Percentiles rank a stretch among this genome's conserved stretches.
Evolutionary conservation across 495 filamentous ascomycete genomes (phyloP).

Genomic region (Penicillium atrosanguineum): DNA sequence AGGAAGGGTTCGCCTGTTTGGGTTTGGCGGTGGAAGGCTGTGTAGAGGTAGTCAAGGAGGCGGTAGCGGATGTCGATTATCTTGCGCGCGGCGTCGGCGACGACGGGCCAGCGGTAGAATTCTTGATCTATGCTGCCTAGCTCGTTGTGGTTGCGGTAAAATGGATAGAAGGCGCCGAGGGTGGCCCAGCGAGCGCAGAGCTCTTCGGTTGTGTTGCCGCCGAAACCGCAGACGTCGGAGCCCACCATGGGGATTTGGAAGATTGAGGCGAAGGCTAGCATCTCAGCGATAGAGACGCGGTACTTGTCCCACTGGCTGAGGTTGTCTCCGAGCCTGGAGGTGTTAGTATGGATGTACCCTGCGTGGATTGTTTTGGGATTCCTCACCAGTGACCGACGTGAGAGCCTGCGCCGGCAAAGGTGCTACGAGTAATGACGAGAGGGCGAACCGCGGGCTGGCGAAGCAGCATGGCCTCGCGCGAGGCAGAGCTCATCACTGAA

Average conservation of each 20-base stretch:
- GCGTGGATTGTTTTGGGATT: not conserved
- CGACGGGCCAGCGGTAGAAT: slow-evolving; percentile 70
- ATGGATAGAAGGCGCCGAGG: slow-evolving; percentile 77
- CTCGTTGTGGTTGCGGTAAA: slow-evolving; percentile 79
- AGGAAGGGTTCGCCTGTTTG: slow-evolving; percentile 67
- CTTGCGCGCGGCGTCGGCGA: slow-evolving; percentile 63
- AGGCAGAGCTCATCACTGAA: slow-evolving; percentile 71
- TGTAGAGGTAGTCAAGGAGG: slow-evolving; percentile 82
- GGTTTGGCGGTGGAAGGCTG: slow-evolving; percentile 62
- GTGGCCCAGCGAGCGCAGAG: slow-evolving; percentile 83
- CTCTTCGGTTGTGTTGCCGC: slow-evolving; percentile 66
- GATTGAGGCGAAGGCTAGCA: slow-evolving; percentile 73
- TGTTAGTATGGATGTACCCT: not conserved
- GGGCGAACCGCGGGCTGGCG: slow-evolving; percentile 68
- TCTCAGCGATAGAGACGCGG: slow-evolving; percentile 61
- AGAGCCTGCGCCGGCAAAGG: slow-evolving; percentile 75
- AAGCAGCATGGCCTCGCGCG: slow-evolving; percentile 63
- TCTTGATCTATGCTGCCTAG: slow-evolving; percentile 59
- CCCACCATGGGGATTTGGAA: slow-evolving; percentile 89
- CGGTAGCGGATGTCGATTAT: slow-evolving; percentile 74
- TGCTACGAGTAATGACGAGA: slow-evolving; percentile 79
- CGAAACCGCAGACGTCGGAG: slow-evolving; percentile 79
- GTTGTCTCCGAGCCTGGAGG: slow-evolving; percentile 71
- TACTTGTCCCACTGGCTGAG: slow-evolving; percentile 70
- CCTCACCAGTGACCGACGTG: slow-evolving; percentile 76